Base-by-base conservation (phyloP, 192 early-diverging fungal genomes). In the Haplosporangium gracile region DNA sequence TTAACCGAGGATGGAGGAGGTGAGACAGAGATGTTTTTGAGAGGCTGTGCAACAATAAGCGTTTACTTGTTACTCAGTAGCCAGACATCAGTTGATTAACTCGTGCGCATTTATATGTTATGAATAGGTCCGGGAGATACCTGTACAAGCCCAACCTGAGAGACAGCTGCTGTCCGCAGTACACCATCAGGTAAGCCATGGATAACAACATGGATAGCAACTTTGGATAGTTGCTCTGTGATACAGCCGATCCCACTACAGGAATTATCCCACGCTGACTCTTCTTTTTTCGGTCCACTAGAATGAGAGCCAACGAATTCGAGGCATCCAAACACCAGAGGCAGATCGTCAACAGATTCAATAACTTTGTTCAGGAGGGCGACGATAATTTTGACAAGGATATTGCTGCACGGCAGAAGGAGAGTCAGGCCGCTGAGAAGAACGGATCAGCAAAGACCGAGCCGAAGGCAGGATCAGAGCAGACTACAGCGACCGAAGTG, bases 1-100 rank as follows among this genome's bases (percentile, higher is more conserved):
- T 96, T 70, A 93, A 97, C 82, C 79, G 90, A 63, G 95, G 95
- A 49, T 96, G 95, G 95, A 89, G 95, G 79, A 92, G 95, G 91
- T 91, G 87, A 68, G 42, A 2, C 42, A 26, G 7, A n/a, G 18
- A 22, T 68, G 2, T 24, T 26, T 65, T 65, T 15, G 60, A 65
- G 29, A 4, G 5, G 2, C 26, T 29, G 29, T 29, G 29, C 3
- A 29, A 34, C 8, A 65, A 32, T 11, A 65, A 34, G 9, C 10
- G 2, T 65, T 29, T 0, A 32, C 29, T 32, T 15, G 29, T 11
- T 22, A 4, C 47, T 49, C 15, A 49, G 47, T 0, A 16, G 15
- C 15, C 15, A 51, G 16, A 2, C 2, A 65, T 2, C 29, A 3
- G 15, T 65, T 32, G 26, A 65, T 29, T 65, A 11, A 65, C 38